These are phyloP conservation scores for Schizonepeta tenuifolia DNA, from an alignment of 257 asterid genomes.

Conservation along the genomic window DNA sequence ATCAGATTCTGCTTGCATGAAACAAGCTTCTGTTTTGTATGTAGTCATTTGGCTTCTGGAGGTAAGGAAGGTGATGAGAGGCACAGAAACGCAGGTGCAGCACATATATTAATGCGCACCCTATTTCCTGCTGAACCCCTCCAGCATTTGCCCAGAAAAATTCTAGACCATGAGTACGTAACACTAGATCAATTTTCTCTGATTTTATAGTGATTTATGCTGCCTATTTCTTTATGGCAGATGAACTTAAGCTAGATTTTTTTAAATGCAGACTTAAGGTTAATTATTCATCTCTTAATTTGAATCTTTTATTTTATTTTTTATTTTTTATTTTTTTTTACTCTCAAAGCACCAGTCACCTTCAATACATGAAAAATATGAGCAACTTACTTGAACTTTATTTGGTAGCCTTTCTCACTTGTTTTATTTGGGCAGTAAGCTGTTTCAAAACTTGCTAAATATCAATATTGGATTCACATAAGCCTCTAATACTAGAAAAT, in stretches of 20 bases:
- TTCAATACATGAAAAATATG: constrained; percentile 14
- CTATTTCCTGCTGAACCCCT: constrained; percentile 45
- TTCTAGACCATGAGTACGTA: constrained; percentile 68
- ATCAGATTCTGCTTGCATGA: constrained; percentile 57
- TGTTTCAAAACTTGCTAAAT: constrained; percentile 2
- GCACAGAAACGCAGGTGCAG: constrained; percentile 57
- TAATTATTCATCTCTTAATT: neutral
- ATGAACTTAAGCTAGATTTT: neutral
- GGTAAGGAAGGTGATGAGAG: constrained; percentile 59
- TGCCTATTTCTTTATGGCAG: neutral
- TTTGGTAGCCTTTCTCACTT: constrained; percentile 22
- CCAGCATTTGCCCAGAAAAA: constrained; percentile 56
- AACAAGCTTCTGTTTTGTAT: constrained; percentile 67
- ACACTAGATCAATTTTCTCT: constrained; percentile 5
- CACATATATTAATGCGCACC: constrained; percentile 52
- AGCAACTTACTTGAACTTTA: neutral
- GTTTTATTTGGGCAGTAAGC: neutral
- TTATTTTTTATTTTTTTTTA: neutral
- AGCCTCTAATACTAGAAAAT: constrained; percentile 34
- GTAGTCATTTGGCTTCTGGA: constrained; percentile 67
- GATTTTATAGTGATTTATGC: constrained; percentile 13
- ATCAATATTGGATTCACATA: constrained; percentile 9
- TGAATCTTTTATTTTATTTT: neutral
- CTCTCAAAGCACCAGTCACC: neutral
- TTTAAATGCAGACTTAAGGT: neutral